Evolutionary conservation across 805 yeast genomes (phyloP).

Genomic region (Metschnikowia sp.): DNA sequence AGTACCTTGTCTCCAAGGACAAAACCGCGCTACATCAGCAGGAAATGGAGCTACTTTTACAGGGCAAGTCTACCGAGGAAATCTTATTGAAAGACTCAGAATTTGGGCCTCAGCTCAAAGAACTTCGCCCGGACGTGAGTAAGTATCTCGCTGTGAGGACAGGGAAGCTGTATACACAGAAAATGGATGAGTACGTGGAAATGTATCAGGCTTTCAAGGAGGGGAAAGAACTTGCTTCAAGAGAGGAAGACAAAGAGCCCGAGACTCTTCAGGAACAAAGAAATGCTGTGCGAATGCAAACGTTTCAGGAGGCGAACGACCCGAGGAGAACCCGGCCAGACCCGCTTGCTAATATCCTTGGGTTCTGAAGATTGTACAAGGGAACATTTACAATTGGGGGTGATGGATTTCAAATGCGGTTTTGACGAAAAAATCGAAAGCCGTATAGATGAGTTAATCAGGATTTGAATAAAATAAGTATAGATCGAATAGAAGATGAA

Average conservation of each 20-base stretch:
- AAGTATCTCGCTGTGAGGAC: slow-evolving; percentile 1
- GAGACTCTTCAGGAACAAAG: neutral
- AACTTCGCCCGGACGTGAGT: slow-evolving; percentile 16
- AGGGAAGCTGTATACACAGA: slow-evolving; percentile 4
- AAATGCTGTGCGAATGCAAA: neutral
- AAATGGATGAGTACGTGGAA: slow-evolving; percentile 3
- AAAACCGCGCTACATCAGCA: slow-evolving; percentile 27
- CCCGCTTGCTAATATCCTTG: neutral
- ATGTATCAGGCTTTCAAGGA: slow-evolving; percentile 1
- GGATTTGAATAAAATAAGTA: no score
- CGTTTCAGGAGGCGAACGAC: neutral
- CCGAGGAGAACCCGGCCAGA: slow-evolving; percentile 6
- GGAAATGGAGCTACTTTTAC: slow-evolving; percentile 20
- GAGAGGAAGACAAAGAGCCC: neutral
- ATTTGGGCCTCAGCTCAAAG: slow-evolving; percentile 1
- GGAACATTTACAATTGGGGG: no score
- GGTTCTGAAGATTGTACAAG: neutral
- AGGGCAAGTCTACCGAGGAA: slow-evolving; percentile 8
- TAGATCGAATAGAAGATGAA: no score
- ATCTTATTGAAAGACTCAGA: slow-evolving; percentile 8
- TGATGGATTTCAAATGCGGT: no score
- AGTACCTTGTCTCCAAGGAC: slow-evolving; percentile 22
- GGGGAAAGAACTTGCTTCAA: slow-evolving; percentile 1
- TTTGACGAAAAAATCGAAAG: no score
- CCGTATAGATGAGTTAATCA: no score